phyloP scores from a whole-genome alignment of 2,329 filamentous ascomycete genomes.

The Talaromyces marneffei region DNA sequence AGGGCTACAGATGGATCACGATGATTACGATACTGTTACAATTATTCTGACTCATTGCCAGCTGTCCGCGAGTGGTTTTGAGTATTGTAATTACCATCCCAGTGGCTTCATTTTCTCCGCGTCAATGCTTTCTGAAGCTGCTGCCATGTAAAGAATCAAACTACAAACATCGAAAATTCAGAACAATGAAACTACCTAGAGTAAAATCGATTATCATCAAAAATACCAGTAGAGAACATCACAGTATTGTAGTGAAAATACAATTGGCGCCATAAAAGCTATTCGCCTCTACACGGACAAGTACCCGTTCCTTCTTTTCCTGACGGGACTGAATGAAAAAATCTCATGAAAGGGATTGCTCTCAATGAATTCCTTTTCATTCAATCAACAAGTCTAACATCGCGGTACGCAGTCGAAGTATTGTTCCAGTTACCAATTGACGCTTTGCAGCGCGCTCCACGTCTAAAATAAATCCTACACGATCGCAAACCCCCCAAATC shows the following conservation, averaged over 20 bases:
- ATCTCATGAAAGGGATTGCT: background rate
- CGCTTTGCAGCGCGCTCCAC: background rate
- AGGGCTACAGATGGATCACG: background rate
- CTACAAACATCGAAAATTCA: too few relatives aligned
- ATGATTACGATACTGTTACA: background rate
- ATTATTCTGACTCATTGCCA: background rate
- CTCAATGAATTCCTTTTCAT: background rate
- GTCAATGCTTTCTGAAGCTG: background rate
- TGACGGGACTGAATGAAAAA: background rate
- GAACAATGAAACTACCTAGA: background rate
- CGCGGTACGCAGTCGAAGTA: background rate
- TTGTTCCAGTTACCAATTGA: background rate
- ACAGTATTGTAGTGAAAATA: background rate
- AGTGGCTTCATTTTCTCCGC: background rate
- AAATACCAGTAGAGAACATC: too few relatives aligned
- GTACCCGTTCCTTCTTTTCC: slow-evolving; percentile 1
- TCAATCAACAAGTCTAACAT: background rate
- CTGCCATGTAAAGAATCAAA: background rate
- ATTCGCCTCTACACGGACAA: background rate
- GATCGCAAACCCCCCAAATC: background rate
- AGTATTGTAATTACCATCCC: slow-evolving; percentile 1
- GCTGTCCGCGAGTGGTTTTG: background rate
- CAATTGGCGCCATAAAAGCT: background rate
- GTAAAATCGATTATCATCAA: too few relatives aligned
- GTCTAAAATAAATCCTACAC: background rate